Conservation (phyloP, 2,329 filamentous ascomycete genomes). For the Aureobasidium namibiae region DNA sequence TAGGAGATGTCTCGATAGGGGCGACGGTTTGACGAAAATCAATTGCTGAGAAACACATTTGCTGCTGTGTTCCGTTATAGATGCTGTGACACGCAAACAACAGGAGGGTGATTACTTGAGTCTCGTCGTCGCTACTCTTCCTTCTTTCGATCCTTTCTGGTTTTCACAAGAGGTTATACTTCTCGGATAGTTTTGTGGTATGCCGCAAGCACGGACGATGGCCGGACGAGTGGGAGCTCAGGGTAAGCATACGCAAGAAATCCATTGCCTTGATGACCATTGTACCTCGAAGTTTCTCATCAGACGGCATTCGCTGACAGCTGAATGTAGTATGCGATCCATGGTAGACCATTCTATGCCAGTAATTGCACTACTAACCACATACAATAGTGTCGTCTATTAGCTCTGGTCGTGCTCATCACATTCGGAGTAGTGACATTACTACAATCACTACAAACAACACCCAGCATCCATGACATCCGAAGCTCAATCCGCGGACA, state of each 20-base stretch:
- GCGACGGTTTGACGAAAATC: background rate
- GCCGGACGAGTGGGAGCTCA: background rate
- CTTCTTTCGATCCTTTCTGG: background rate
- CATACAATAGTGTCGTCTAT: background rate
- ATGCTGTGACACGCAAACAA: background rate
- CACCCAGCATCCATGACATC: background rate
- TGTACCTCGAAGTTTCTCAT: background rate
- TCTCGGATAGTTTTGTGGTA: background rate
- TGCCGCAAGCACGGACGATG: constrained; percentile 9
- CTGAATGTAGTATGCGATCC: background rate
- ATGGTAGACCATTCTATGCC: background rate
- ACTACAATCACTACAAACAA: constrained; percentile 1
- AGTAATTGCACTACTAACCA: background rate
- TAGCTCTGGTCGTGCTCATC: background rate
- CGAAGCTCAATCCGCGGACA: background rate
- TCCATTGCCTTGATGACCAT: background rate
- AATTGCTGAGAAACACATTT: background rate
- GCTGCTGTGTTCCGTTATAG: background rate
- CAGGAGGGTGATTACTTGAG: background rate
- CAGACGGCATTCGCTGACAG: constrained; percentile 2
- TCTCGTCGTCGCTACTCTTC: background rate
- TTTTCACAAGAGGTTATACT: background rate
- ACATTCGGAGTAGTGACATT: background rate
- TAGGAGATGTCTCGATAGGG: background rate
- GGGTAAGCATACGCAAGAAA: constrained; percentile 1